These are phyloP conservation scores for Hypoxylon sp. DNA, from an alignment of 2,329 filamentous ascomycete genomes.

Conservation along the genomic window DNA sequence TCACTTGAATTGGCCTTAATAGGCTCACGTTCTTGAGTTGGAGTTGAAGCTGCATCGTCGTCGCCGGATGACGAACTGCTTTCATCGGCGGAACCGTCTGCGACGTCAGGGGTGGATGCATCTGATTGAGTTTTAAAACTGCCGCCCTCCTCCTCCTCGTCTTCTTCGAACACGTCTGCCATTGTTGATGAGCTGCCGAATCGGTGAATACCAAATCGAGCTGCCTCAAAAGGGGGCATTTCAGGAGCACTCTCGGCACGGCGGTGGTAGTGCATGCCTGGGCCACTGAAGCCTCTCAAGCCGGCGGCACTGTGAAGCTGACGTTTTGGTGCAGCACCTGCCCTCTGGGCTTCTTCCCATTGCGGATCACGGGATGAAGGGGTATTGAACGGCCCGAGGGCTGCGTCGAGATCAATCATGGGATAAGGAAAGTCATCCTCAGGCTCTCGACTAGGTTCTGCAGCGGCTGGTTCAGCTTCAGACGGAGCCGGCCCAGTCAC, in stretches of 20 bases:
- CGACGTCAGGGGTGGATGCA: slow-evolving; percentile 45
- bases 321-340: slow-evolving; percentile 68
- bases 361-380: slow-evolving; percentile 72
- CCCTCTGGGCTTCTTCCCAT: slow-evolving; percentile 74
- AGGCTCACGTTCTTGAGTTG: slow-evolving; percentile 49
- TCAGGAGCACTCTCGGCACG: slow-evolving; percentile 85
- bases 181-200: slow-evolving; percentile 78
- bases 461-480: slow-evolving; percentile 53
- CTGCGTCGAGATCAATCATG: slow-evolving; percentile 94
- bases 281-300: slow-evolving; percentile 75
- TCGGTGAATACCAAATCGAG: slow-evolving; percentile 67
- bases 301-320: slow-evolving; percentile 82
- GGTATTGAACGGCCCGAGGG: slow-evolving; percentile 91
- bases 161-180: slow-evolving; percentile 89
- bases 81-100: slow-evolving; percentile 42
- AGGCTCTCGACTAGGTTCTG: slow-evolving; percentile 51
- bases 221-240: slow-evolving; percentile 77
- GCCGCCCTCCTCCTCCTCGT: slow-evolving; percentile 69
- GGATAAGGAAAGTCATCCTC: slow-evolving; percentile 77
- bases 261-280: slow-evolving; percentile 80
- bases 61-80: slow-evolving; percentile 42
- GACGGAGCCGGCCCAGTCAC: slow-evolving; percentile 56
- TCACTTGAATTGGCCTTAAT: slow-evolving; percentile 33
- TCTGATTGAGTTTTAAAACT: slow-evolving; percentile 46
- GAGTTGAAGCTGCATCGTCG: slow-evolving; percentile 47